Percentiles rank a stretch among this genome's conserved stretches.
Conservation (phyloP, 1,139 yeast species). For the Debaryomycetaceae sp. region DNA sequence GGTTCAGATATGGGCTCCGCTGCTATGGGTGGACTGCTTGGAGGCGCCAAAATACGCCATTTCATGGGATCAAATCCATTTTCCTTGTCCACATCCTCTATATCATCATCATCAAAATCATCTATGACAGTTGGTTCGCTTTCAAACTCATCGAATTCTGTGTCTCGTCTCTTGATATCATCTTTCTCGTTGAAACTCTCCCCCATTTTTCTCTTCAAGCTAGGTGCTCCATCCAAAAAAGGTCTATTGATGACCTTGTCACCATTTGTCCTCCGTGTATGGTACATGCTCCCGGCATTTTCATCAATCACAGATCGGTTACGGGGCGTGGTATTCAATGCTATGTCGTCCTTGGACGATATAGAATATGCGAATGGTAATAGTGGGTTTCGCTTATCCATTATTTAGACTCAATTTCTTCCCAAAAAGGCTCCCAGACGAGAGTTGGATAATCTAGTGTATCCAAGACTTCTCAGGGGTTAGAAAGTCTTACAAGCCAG, state of each 20-base stretch:
- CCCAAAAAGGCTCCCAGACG: no score
- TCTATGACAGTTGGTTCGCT: conserved; percentile 18
- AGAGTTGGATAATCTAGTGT: no score
- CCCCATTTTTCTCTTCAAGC: conserved; percentile 44
- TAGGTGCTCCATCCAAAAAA: conserved; percentile 24
- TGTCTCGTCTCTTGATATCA: conserved; percentile 37
- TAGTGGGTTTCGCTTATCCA: conserved; percentile 40
- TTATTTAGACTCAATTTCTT: conserved; percentile 8
- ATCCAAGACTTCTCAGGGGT: no score
- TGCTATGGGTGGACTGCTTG: conserved; percentile 33
- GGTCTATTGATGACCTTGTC: conserved; percentile 15
- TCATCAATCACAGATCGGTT: conserved; percentile 33
- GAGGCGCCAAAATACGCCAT: conserved; percentile 14
- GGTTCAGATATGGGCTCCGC: conserved; percentile 25
- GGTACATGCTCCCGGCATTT: conserved; percentile 38
- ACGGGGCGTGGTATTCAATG: conserved; percentile 36
- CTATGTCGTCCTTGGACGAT: conserved; percentile 20
- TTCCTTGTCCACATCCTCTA: conserved; percentile 1
- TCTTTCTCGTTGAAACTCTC: conserved; percentile 47
- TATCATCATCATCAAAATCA: conserved; percentile 13
- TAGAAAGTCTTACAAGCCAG: no score
- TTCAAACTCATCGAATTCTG: conserved; percentile 13
- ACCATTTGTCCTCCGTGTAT: conserved; percentile 22
- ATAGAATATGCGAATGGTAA: conserved; percentile 45
- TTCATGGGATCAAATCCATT: conserved; percentile 1